Base-by-base conservation (phyloP, 73 alveolate genomes). In the Stentor coeruleus region DNA sequence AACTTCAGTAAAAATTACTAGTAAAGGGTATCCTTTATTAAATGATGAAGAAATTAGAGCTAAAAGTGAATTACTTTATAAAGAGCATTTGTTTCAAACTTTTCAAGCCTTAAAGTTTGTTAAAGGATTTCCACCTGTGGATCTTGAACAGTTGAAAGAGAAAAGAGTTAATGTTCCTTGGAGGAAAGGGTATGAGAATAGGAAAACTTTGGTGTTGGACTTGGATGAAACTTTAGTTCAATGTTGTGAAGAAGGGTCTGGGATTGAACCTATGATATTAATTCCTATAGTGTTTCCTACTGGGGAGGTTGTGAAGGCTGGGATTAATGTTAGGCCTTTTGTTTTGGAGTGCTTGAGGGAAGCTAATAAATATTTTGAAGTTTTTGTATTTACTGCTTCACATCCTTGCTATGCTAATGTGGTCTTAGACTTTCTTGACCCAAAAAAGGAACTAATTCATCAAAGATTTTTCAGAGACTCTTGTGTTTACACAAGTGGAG, bases 341-440 rank as follows among this genome's bases (percentile, higher is more conserved):
- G 91, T 89, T 15, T 4, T 85, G 28, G 90, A 89, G 55, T 89
- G 95, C 81, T 81, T 89, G 3, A 82, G 72, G 60, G 86, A 81
- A 57, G 95, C 95, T 0, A 85, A 89, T 42, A 84, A 88, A 77
- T 73, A 83, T 81, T 93, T 84, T 84, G 84, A 92, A 41, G 95
- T 93, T 3, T 89, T 83, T 58, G 89, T 91, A 3, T 93, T 93
- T 81, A 93, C 98, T 49, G 98, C 98, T 1, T 59, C 90, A 37
- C 93, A 91, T 74, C 76, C 90, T 15, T 86, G 94, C 0, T 93
- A 93, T 82, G 98, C 98, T 3, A 93, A 89, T 74, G 94, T 89
- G 0, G 93, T 93, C 2, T 83, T 93, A 0, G 96, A 93, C 81
- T 87, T 55, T 58, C 59, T 93, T 35, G 96, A 93, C 82, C 98